These are phyloP conservation scores for Tricholoma furcatifolium DNA, from an alignment of 768 basidiomycete species.

Conservation along the genomic window DNA sequence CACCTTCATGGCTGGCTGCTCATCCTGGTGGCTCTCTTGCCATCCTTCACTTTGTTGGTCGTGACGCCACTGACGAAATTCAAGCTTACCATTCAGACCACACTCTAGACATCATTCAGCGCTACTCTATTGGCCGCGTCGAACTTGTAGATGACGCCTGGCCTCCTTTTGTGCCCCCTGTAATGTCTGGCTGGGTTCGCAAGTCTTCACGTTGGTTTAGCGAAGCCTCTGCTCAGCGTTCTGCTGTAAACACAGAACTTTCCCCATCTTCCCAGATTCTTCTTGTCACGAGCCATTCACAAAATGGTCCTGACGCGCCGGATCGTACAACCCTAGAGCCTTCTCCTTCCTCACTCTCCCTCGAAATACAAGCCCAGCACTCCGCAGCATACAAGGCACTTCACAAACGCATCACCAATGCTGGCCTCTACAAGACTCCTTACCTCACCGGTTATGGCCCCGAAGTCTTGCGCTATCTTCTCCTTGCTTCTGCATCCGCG, in stretches of 20 bases:
- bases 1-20: conserved; percentile 71
- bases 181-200: conserved; percentile 82
- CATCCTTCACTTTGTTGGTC: conserved; percentile 91
- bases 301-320: conserved; percentile 22
- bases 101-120: conserved; percentile 52
- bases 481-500: conserved; percentile 59
- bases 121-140: conserved; percentile 72
- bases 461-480: conserved; percentile 75
- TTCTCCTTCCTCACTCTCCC: conserved; percentile 52
- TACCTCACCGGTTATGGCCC: conserved; percentile 88
- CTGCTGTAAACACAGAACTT: conserved; percentile 27
- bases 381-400: conserved; percentile 80
- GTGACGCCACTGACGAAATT: conserved; percentile 94
- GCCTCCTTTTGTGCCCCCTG: conserved; percentile 82
- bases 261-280: conserved; percentile 54
- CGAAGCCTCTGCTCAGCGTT: conserved; percentile 51
- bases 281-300: conserved; percentile 48
- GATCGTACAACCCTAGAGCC: conserved; percentile 51
- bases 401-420: conserved; percentile 68
- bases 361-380: conserved; percentile 59
- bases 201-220: conserved; percentile 60
- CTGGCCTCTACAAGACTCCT: conserved; percentile 83
- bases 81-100: conserved; percentile 81
- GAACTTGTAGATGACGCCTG: conserved; percentile 58
- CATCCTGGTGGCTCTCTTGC: conserved; percentile 92